These are phyloP conservation scores for Fusarium fracticaudum DNA, from an alignment of 2,329 filamentous ascomycete genomes.

Conservation along the genomic window DNA sequence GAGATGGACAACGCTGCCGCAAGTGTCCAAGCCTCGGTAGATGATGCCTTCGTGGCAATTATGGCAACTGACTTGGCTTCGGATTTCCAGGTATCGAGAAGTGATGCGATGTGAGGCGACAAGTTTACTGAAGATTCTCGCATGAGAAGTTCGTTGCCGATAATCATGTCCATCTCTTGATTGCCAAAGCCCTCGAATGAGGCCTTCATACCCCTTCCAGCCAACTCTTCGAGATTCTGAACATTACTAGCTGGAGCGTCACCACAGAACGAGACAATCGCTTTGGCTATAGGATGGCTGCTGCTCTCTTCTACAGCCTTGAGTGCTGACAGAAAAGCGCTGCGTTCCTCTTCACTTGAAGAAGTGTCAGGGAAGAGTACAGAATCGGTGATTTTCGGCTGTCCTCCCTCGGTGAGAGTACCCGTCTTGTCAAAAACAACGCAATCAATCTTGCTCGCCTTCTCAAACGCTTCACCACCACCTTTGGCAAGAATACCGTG, in stretches of 20 bases:
- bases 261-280: slow-evolving; percentile 71
- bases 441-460: slow-evolving; percentile 79
- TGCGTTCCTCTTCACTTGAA: slow-evolving; percentile 36
- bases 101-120: slow-evolving; percentile 45
- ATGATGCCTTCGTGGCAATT: slow-evolving; percentile 55
- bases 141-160: slow-evolving; percentile 81
- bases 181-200: slow-evolving; percentile 36
- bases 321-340: slow-evolving; percentile 61
- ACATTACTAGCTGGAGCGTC: slow-evolving; percentile 48
- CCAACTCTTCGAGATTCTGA: slow-evolving; percentile 68
- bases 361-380: slow-evolving; percentile 50
- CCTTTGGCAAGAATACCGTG: slow-evolving; percentile 85
- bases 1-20: slow-evolving; percentile 78
- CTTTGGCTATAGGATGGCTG: slow-evolving; percentile 78
- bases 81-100: slow-evolving; percentile 66
- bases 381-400: slow-evolving; percentile 73
- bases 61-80: slow-evolving; percentile 72
- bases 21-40: slow-evolving; percentile 57
- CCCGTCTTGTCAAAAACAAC: slow-evolving; percentile 92
- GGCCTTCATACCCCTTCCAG: slow-evolving; percentile 76
- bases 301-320: slow-evolving; percentile 75
- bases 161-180: slow-evolving; percentile 61
- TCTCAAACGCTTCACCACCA: slow-evolving; percentile 86
- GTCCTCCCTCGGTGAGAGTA: slow-evolving; percentile 78
- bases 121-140: slow-evolving; percentile 56